phyloP scores from a whole-genome alignment of 768 basidiomycete species.

The Leucosporidium scottii region DNA sequence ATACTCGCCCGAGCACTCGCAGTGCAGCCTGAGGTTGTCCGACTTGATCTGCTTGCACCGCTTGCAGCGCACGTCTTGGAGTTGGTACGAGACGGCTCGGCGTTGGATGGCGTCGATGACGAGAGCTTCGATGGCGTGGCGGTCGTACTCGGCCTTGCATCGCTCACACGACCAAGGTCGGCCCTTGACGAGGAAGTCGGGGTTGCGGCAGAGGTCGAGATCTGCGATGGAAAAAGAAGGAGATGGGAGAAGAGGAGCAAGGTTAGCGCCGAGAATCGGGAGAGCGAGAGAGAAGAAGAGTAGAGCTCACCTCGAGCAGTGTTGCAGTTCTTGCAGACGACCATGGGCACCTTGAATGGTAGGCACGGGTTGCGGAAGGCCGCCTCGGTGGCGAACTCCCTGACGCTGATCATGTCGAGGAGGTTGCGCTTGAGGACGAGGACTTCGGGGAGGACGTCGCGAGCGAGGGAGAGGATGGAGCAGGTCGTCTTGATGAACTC shows the following conservation, averaged over 20 bases:
- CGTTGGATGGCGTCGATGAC: constrained; percentile 67
- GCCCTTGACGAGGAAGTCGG: constrained; percentile 55
- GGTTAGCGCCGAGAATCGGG: constrained; percentile 5
- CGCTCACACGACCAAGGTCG: constrained; percentile 58
- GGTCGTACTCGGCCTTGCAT: constrained; percentile 82
- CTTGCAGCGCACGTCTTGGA: constrained; percentile 81
- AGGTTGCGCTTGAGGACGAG: constrained; percentile 81
- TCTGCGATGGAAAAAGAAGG: too few relatives aligned
- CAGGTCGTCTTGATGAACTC: constrained; percentile 84
- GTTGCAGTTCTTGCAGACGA: constrained; percentile 69
- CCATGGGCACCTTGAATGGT: constrained; percentile 74
- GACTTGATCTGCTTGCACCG: constrained; percentile 87
- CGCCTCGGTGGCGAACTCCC: constrained; percentile 74
- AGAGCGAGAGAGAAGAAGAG: not conserved
- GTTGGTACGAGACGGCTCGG: constrained; percentile 66
- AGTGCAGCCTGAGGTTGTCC: constrained; percentile 76
- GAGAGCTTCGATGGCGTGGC: constrained; percentile 74
- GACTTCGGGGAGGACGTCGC: constrained; percentile 76
- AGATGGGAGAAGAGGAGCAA: not conserved
- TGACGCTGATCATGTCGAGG: constrained; percentile 75
- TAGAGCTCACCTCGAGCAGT: constrained; percentile 24
- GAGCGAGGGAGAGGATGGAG: constrained; percentile 69
- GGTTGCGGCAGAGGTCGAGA: constrained; percentile 90
- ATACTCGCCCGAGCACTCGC: constrained; percentile 81
- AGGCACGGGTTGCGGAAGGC: constrained; percentile 79